Evolutionary conservation across 1,284 basidiomycete genomes (phyloP), one percentile per base, ranked within the genome.

Genomic region (Apiotrichum veenhuisii): DNA sequence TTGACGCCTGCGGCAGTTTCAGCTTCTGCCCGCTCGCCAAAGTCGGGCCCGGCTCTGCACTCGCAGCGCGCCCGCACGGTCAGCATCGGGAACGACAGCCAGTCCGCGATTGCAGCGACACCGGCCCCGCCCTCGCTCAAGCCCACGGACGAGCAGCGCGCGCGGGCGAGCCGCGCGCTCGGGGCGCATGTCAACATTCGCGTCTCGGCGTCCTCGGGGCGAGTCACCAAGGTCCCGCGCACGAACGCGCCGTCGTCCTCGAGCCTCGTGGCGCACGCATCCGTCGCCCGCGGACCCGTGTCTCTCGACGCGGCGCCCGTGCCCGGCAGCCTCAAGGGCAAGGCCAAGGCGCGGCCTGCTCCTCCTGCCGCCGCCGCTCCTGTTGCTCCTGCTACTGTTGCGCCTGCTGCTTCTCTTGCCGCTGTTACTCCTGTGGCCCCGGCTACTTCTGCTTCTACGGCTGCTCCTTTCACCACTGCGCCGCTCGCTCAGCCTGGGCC

Each of bases 191-290:
- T 22, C 40, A 26, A 40, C 18, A 30, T 43, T 33, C 20, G 20
- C 2, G 7, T 44, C 15, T 25, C 30, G 1, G 41, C 27, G 12
- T 25, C 41, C 5, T 10, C 50, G 1, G 42, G 23, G 9, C 15
- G 34, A 8, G 41, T 52, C 41, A 52, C 50, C 50, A 52, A 44
- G 41, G 46, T 48, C 3, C 46, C 46, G 3, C 46, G 46, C 26
- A 48, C 36, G 46, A 48, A 48, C 17, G 33, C 33, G 33, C 18
- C 46, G 11, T 20, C 46, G 12, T 12, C 37, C n/a, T 18, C 15
- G 17, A 50, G 49, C 36, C 58, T 63, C 2, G 55, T 63, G 17
- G 47, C 58, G 12, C 62, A 63, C 27, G 53, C 62, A 11, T 60
- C 58, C 1, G 50, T 63, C n/a, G 54, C 56, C 7, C 47, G 56